Percentiles rank a stretch among this genome's conserved stretches.
phyloP scores from a whole-genome alignment of 495 filamentous ascomycete genomes.

The Podospora comata region DNA sequence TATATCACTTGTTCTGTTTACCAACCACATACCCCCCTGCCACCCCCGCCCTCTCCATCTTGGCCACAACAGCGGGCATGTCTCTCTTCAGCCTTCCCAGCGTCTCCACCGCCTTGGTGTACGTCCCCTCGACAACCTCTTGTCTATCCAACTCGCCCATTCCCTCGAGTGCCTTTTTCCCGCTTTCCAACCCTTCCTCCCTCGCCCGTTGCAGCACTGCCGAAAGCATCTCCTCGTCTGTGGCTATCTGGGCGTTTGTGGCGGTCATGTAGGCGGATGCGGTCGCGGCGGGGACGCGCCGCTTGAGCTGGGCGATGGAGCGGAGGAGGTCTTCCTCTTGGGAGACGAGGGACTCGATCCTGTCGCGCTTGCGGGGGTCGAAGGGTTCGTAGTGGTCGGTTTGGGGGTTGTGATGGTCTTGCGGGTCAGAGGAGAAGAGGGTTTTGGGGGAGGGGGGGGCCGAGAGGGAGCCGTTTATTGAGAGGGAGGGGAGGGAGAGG shows the following conservation, averaged over 20 bases:
- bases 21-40: conserved; percentile 60
- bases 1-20: conserved; percentile 25
- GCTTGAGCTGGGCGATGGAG: conserved; percentile 66
- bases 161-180: conserved; percentile 24
- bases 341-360: conserved; percentile 61
- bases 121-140: conserved; percentile 50
- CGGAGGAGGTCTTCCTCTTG: conserved; percentile 73
- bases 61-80: conserved; percentile 68
- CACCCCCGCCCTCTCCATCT: conserved; percentile 69
- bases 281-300: conserved; percentile 60
- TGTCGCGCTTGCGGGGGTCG: conserved; percentile 65
- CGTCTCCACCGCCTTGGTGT: conserved; percentile 50
- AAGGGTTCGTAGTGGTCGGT: conserved; percentile 62
- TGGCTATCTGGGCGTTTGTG: conserved; percentile 42
- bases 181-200: conserved; percentile 25
- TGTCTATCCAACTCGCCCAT: conserved; percentile 42
- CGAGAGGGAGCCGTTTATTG: conserved; percentile 71
- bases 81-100: conserved; percentile 54
- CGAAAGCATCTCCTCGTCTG: conserved; percentile 49
- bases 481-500: conserved; percentile 64
- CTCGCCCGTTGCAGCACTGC: conserved; percentile 22
- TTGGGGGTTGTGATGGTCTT: conserved; percentile 20
- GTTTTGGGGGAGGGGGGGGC: conserved; percentile 37
- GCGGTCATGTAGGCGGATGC: conserved; percentile 54
- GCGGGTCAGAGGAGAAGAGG: conserved; percentile 35